Evolutionary conservation across 1,284 basidiomycete genomes (phyloP).

Genomic region (Cryptococcus depauperatus): DNA sequence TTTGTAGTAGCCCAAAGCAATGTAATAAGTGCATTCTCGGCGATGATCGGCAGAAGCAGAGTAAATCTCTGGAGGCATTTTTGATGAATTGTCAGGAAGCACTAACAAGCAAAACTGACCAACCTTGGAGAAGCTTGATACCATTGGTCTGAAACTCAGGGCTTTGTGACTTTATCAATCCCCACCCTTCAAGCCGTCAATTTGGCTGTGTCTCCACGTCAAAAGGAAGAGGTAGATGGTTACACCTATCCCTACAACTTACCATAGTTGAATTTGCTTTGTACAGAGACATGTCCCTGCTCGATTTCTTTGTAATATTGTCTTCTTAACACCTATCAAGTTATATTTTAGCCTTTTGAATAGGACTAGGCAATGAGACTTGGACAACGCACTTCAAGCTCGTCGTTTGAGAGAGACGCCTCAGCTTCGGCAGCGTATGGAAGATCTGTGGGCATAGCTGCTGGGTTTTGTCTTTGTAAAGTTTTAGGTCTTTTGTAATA

Average conservation of each 20-base stretch:
- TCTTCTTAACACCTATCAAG: slow-evolving; percentile 60
- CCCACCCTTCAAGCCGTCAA: slow-evolving; percentile 54
- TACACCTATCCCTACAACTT: slow-evolving; percentile 29
- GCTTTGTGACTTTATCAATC: slow-evolving; percentile 78
- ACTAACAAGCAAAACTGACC: slow-evolving; percentile 15
- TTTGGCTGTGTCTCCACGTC: neutral
- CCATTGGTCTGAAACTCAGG: slow-evolving; percentile 81
- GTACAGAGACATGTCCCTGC: slow-evolving; percentile 78
- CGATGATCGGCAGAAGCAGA: slow-evolving; percentile 76
- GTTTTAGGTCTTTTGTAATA: too few relatives aligned
- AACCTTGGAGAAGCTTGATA: slow-evolving; percentile 83
- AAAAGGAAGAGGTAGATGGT: neutral
- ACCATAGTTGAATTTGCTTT: slow-evolving; percentile 97
- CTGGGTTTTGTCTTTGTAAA: too few relatives aligned
- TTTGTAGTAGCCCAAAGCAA: slow-evolving; percentile 94
- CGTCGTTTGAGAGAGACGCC: slow-evolving; percentile 76
- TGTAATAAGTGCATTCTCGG: slow-evolving; percentile 94
- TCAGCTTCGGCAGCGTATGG: slow-evolving; percentile 95
- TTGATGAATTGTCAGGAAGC: neutral
- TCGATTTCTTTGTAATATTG: slow-evolving; percentile 84
- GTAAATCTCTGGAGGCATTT: slow-evolving; percentile 66
- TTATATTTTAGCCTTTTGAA: too few relatives aligned
- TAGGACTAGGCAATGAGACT: neutral
- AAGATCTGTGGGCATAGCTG: slow-evolving; percentile 60
- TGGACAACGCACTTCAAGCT: slow-evolving; percentile 61